phyloP scores from a whole-genome alignment of 2,329 filamentous ascomycete species.

The Fusarium hainanense region DNA sequence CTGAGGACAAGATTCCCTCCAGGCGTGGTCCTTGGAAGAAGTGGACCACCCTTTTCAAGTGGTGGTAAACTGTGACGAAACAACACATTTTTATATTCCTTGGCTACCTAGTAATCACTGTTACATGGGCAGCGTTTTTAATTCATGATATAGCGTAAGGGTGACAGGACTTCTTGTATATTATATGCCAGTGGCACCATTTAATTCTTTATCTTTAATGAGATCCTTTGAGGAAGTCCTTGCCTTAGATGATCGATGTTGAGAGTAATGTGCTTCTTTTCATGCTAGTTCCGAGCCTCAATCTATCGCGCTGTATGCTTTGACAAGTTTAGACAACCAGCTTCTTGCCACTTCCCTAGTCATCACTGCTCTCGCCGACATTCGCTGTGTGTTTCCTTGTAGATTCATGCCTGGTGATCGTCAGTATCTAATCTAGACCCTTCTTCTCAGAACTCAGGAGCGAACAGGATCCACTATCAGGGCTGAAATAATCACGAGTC shows the following conservation, averaged over 20 bases:
- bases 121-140: slow-evolving; percentile 2
- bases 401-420: not conserved
- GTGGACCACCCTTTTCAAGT: slow-evolving; percentile 22
- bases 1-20: slow-evolving; percentile 40
- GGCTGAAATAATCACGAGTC: slow-evolving; percentile 5
- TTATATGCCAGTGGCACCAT: slow-evolving; percentile 11
- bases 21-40: slow-evolving; percentile 29
- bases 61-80: slow-evolving; percentile 21
- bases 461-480: slow-evolving; percentile 11
- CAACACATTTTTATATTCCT: not conserved
- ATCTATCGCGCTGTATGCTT: too few relatives aligned
- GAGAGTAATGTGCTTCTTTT: too few relatives aligned
- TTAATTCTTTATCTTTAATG: slow-evolving; percentile 6
- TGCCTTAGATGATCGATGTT: not conserved
- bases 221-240: not conserved
- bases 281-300: too few relatives aligned
- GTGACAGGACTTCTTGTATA: slow-evolving; percentile 17
- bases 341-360: too few relatives aligned
- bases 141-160: slow-evolving; percentile 14
- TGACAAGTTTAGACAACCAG: too few relatives aligned
- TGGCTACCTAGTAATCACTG: not conserved
- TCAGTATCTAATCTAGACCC: not conserved
- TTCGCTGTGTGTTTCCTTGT: too few relatives aligned
- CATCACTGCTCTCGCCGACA: too few relatives aligned
- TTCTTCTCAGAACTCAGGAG: not conserved